These are phyloP conservation scores for Boletus sp. DNA, from an alignment of 768 basidiomycete species.

Conservation along the genomic window DNA sequence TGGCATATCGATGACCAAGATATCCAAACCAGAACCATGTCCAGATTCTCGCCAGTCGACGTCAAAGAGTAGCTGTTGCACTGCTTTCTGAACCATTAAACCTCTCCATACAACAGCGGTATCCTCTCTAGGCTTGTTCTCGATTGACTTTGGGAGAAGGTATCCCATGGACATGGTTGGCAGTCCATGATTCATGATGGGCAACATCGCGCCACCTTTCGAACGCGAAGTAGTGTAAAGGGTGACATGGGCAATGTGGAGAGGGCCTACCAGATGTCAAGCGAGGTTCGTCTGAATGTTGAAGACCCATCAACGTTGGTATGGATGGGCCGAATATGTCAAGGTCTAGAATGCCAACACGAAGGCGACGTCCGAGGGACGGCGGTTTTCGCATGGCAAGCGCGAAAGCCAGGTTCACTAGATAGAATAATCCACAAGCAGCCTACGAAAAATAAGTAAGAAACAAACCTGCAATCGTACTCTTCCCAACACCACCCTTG, in stretches of 20 bases:
- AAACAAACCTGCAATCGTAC: slow-evolving; percentile 78
- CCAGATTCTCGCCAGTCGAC: slow-evolving; percentile 73
- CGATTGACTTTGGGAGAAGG: slow-evolving; percentile 60
- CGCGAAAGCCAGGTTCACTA: slow-evolving; percentile 81
- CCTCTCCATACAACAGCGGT: slow-evolving; percentile 93
- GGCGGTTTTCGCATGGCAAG: slow-evolving; percentile 47
- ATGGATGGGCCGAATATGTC: slow-evolving; percentile 96
- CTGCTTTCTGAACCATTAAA: slow-evolving; percentile 97
- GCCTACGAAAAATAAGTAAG: background rate
- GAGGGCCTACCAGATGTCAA: slow-evolving; percentile 60
- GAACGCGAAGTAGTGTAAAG: background rate
- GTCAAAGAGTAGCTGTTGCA: slow-evolving; percentile 93
- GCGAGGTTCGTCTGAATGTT: slow-evolving; percentile 70
- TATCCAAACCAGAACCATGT: slow-evolving; percentile 56
- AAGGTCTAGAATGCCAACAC: slow-evolving; percentile 87
- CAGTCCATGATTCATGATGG: slow-evolving; percentile 82
- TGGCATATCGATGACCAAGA: slow-evolving; percentile 92
- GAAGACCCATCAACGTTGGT: slow-evolving; percentile 90
- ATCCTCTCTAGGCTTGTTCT: slow-evolving; percentile 54
- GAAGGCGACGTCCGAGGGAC: slow-evolving; percentile 39
- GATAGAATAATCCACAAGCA: slow-evolving; percentile 5
- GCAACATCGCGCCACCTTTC: slow-evolving; percentile 72
- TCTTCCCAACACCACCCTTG: slow-evolving; percentile 96
- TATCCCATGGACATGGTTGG: slow-evolving; percentile 99
- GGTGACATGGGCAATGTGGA: background rate